These are phyloP conservation scores for Phyllosticta capitalensis DNA, from an alignment of 2,329 filamentous ascomycete species.

Conservation along the genomic window DNA sequence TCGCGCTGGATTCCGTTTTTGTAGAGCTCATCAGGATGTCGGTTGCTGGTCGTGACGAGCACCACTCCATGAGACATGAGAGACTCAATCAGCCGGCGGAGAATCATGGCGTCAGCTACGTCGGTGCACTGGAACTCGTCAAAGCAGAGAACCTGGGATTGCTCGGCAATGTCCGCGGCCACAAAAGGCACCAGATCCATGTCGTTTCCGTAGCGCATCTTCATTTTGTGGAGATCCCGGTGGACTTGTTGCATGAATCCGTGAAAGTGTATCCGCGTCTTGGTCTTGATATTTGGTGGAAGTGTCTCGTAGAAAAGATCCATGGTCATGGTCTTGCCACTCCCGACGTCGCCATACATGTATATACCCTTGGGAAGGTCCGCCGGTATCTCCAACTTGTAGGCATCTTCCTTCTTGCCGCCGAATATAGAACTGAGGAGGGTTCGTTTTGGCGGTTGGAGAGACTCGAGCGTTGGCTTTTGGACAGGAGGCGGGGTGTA, in stretches of 20 bases:
- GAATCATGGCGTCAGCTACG: slow-evolving; percentile 96
- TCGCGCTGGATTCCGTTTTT: slow-evolving; percentile 96
- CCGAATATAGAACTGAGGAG: slow-evolving; percentile 56
- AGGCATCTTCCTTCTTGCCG: slow-evolving; percentile 30
- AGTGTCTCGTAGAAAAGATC: slow-evolving; percentile 94
- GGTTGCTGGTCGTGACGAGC: slow-evolving; percentile 88
- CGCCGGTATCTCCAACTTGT: slow-evolving; percentile 49
- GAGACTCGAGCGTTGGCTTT: slow-evolving; percentile 66
- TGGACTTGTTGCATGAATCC: slow-evolving; percentile 99
- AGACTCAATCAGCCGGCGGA: slow-evolving; percentile 75
- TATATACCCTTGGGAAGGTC: slow-evolving; percentile 82
- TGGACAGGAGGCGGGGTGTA: slow-evolving; percentile 68
- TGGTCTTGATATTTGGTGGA: slow-evolving; percentile 65
- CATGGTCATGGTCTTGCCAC: slow-evolving; percentile 99
- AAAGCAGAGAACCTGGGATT: slow-evolving; percentile 83
- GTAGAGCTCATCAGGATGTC: slow-evolving; percentile 93
- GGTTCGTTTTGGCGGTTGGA: slow-evolving; percentile 44
- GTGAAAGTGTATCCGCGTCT: slow-evolving; percentile 95
- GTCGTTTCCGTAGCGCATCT: slow-evolving; percentile 80
- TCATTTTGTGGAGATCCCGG: slow-evolving; percentile 78
- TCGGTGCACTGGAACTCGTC: slow-evolving; percentile 99
- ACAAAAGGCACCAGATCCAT: slow-evolving; percentile 86
- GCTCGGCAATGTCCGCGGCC: slow-evolving; percentile 84
- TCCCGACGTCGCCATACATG: slow-evolving; percentile 92
- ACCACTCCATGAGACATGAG: slow-evolving; percentile 97